These are phyloP conservation scores for Stevia rebaudiana DNA, from an alignment of 140 eudicot genomes.

Conservation along the genomic window DNA sequence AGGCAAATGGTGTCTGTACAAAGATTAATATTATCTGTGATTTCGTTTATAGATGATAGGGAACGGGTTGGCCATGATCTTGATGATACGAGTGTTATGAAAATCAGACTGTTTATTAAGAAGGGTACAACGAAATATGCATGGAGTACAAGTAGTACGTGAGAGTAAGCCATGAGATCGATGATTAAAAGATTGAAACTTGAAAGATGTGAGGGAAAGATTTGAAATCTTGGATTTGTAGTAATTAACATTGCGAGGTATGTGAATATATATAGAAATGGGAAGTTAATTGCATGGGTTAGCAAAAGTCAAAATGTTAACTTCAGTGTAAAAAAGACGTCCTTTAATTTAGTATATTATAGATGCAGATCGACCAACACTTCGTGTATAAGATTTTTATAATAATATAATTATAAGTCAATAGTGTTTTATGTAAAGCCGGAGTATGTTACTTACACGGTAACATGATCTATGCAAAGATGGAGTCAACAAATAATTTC, in stretches of 20 bases:
- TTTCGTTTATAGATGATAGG: slow-evolving; percentile 22
- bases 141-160: slow-evolving; percentile 12
- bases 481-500: slow-evolving; percentile 10
- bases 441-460: too few species aligned
- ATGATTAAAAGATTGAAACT: neutral
- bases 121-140: slow-evolving; percentile 13
- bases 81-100: slow-evolving; percentile 23
- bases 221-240: neutral
- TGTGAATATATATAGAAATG: slow-evolving; percentile 10
- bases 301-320: slow-evolving; percentile 25
- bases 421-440: too few species aligned
- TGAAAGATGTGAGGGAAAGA: slow-evolving; percentile 6
- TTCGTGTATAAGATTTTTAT: too few species aligned
- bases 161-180: slow-evolving; percentile 21
- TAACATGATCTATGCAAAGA: neutral
- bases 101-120: slow-evolving; percentile 18
- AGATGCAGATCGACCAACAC: too few species aligned
- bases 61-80: slow-evolving; percentile 26
- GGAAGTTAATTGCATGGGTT: slow-evolving; percentile 14
- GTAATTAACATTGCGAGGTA: slow-evolving; percentile 8
- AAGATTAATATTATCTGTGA: slow-evolving; percentile 26
- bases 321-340: slow-evolving; percentile 23
- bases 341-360: slow-evolving; percentile 25
- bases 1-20: slow-evolving; percentile 31
- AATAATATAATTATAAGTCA: too few species aligned